Base-by-base conservation (phyloP, 1,284 basidiomycete species). In the Ceratobasidium sp. region DNA sequence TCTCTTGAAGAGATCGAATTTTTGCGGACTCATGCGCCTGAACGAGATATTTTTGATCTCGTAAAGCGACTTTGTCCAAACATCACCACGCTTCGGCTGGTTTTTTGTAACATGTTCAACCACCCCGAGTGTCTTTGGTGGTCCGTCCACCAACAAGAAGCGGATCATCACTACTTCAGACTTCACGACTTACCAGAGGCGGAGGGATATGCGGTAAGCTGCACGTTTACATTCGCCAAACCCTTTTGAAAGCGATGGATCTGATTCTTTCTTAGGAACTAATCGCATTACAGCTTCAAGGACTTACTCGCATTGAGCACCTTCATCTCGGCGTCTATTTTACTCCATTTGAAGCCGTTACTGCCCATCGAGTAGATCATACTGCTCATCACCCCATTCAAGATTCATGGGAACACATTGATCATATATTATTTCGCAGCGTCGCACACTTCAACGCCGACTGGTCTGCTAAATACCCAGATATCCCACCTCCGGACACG, bases 301-400 rank as follows among this genome's bases (percentile, higher is more conserved):
- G 13, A n/a, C 17, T 53, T 5, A n/a, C 20, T n/a, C 5, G 23
- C 10, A 20, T 68, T 5, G 26, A 53, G 33, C 13, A 13, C 5
- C 49, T 68, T 33, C 65, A 68, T 54, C 28, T 68, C 11, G 65
- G 65, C 17, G 49, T 51, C 33, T 68, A 68, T 20, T 37, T 68
- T 13, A 54, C 35, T 11, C 28, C 45, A 1, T 53, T 53, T 33
- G 31, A 37, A 8, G 65, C 31, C 8, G 49, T 68, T 13, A 13
- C 20, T 3, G 37, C 6, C 10, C 65, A 68, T 35, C 49, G 65
- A 3, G 26, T n/a, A 35, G n/a, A 68, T 10, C 49, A 68, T 37
- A n/a, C 11, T 13, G 15, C 8, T 4, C 35, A 68, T 35, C 49
- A 68, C 23, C 13, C 47, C 3, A 11, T 54, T 13, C 3, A 68